phyloP scores from a whole-genome alignment of 2,329 filamentous ascomycete species.

The Cladophialophora immunda region DNA sequence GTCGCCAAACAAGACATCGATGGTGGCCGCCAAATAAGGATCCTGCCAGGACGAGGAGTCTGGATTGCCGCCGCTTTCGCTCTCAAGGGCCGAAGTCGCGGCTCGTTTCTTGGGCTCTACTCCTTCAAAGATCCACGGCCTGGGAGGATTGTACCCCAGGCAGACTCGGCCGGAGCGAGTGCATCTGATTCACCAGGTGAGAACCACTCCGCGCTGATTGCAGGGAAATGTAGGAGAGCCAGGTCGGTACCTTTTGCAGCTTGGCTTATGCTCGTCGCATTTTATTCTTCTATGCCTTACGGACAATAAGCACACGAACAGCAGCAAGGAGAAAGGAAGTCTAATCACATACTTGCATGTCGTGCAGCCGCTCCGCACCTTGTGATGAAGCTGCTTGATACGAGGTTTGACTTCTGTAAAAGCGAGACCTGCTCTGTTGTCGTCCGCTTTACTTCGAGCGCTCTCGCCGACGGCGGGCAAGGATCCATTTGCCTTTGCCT shows the following conservation, averaged over 20 bases:
- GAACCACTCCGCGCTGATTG: background rate
- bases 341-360: slow-evolving; percentile 20
- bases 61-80: background rate
- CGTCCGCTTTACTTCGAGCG: background rate
- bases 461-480: background rate
- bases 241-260: slow-evolving; percentile 17
- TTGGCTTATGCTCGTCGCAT: slow-evolving; percentile 24
- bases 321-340: background rate
- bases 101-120: slow-evolving; percentile 4
- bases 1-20: slow-evolving; percentile 16
- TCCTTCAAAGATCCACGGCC: slow-evolving; percentile 21
- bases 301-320: background rate
- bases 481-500: background rate
- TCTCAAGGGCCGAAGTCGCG: background rate
- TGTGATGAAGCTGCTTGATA: slow-evolving; percentile 15
- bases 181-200: slow-evolving; percentile 9
- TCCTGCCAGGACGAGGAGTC: background rate
- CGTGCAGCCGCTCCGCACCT: slow-evolving; percentile 20
- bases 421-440: background rate
- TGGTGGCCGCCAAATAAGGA: background rate
- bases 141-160: slow-evolving; percentile 18
- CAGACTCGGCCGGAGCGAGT: slow-evolving; percentile 3
- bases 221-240: background rate
- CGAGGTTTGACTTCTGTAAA: slow-evolving; percentile 5
- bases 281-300: slow-evolving; percentile 19